These are phyloP conservation scores for Globisporangium mamillatum DNA, from an alignment of 352 stramenopile species.

Conservation along the genomic window DNA sequence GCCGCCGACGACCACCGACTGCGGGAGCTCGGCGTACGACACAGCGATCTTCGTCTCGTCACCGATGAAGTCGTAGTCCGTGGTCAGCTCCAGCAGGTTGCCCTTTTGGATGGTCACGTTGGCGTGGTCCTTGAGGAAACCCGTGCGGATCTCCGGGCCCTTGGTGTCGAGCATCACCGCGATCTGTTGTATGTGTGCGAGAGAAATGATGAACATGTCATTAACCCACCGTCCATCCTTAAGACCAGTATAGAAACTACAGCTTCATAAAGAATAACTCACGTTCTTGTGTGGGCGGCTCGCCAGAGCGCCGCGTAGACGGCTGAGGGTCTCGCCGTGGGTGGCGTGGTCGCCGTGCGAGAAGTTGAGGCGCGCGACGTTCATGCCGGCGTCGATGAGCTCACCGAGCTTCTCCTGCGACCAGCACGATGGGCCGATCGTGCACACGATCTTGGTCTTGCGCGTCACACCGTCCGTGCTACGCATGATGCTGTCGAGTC, in stretches of 20 bases:
- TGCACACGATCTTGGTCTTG: slow-evolving; percentile 92
- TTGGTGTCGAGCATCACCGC: slow-evolving; percentile 97
- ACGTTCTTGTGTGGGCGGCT: slow-evolving; percentile 70
- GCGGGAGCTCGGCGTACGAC: slow-evolving; percentile 91
- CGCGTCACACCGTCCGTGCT: slow-evolving; percentile 51
- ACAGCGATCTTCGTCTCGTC: slow-evolving; percentile 89
- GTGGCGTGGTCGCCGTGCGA: slow-evolving; percentile 96
- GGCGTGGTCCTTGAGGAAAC: slow-evolving; percentile 66
- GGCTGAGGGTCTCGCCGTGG: slow-evolving; percentile 65
- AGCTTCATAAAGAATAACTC: slow-evolving; percentile 2
- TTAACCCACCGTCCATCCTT: background rate
- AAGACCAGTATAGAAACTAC: background rate
- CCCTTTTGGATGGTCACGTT: slow-evolving; percentile 66
- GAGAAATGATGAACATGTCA: background rate
- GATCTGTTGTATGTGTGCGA: slow-evolving; percentile 19
- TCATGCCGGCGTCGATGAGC: slow-evolving; percentile 92
- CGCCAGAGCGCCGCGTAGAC: slow-evolving; percentile 58
- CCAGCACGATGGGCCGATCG: slow-evolving; percentile 90
- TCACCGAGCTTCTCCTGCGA: slow-evolving; percentile 91
- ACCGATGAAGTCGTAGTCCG: slow-evolving; percentile 69
- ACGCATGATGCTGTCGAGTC: slow-evolving; percentile 55
- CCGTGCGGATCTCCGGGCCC: slow-evolving; percentile 95
- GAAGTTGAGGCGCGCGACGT: slow-evolving; percentile 98
- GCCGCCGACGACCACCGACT: slow-evolving; percentile 89
- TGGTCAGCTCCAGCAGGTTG: slow-evolving; percentile 61